Conservation (phyloP, 1,284 basidiomycete species). For the Malassezia psittaci region DNA sequence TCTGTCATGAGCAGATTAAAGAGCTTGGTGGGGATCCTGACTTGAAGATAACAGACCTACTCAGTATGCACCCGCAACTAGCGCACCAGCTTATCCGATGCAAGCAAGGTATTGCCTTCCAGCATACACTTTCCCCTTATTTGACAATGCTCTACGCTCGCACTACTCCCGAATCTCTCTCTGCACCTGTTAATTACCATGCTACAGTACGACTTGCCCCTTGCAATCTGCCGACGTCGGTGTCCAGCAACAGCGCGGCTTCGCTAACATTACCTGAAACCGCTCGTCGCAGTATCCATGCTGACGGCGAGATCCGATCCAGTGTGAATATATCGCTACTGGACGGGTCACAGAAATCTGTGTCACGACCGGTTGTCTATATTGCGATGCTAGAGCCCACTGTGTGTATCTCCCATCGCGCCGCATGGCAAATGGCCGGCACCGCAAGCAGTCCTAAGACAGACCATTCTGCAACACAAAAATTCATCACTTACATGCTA, state of each 20-base stretch:
- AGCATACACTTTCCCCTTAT: constrained; percentile 6
- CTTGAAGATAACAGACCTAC: background rate
- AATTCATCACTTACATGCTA: background rate
- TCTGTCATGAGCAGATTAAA: background rate
- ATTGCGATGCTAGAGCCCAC: constrained; percentile 4
- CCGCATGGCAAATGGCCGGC: background rate
- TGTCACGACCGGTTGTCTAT: constrained; percentile 2
- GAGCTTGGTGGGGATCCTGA: background rate
- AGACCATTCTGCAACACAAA: background rate
- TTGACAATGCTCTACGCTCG: constrained; percentile 1
- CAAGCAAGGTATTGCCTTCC: constrained; percentile 6
- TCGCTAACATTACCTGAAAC: background rate
- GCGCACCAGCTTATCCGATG: background rate
- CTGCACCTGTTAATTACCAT: background rate
- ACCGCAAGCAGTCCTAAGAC: background rate
- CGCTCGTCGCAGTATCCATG: background rate
- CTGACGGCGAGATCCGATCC: background rate
- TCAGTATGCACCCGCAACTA: background rate
- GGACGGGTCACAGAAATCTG: no score
- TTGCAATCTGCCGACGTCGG: background rate
- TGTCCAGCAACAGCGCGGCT: background rate
- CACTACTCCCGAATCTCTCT: background rate
- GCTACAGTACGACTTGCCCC: constrained; percentile 11
- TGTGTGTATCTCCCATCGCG: constrained; percentile 6
- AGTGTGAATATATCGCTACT: background rate